Evolutionary conservation across 257 asterid genomes (phyloP), one percentile per base, ranked within the genome.

Genomic region (Lycium barbarum): DNA sequence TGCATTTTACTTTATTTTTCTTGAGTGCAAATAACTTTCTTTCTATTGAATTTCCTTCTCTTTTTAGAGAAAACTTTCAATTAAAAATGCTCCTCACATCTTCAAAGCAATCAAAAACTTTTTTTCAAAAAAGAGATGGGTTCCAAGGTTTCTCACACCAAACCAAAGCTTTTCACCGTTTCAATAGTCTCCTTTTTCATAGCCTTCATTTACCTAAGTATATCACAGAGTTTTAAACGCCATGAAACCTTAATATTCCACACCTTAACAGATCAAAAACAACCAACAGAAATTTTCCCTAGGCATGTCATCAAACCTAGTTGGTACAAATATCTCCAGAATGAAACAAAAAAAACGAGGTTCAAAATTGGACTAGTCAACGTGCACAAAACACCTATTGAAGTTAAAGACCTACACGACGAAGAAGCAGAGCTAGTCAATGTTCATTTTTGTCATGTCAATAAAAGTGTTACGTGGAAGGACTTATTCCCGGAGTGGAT

Each of bases 301-400:
- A 51, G 43, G 20, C 83, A 82, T 18, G 63, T 17, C 43, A 67
- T 33, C 62, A 47, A 74, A 4, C 92, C 94, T 4, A 81, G 66
- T 61, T 91, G 94, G 94, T 84, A 88, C 72, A 80, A 84, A 67
- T 43, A 81, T 6, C 63, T 89, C 10, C 66, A 87, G 13, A 72
- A 65, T 58, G 51, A 86, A 36, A n/a, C 80, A 43, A 81, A 53
- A 11, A 57, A 83, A 1, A 70, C 85, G 81, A 84, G 61, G 55
- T 49, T 88, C 33, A 89, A 88, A 54, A 88, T 91, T 47, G 94
- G 92, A 57, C 12, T 88, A 7, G 87, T 91, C 4, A 83, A 89
- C 70, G 12, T 87, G 62, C 71, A 79, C 2, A 22, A 4, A 9
- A 36, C 63, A 3, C 33, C 13, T 43, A 14, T 53, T 57, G 84